Base-by-base conservation (phyloP, 2,329 filamentous ascomycete species). In the Thielaviopsis ethacetica region DNA sequence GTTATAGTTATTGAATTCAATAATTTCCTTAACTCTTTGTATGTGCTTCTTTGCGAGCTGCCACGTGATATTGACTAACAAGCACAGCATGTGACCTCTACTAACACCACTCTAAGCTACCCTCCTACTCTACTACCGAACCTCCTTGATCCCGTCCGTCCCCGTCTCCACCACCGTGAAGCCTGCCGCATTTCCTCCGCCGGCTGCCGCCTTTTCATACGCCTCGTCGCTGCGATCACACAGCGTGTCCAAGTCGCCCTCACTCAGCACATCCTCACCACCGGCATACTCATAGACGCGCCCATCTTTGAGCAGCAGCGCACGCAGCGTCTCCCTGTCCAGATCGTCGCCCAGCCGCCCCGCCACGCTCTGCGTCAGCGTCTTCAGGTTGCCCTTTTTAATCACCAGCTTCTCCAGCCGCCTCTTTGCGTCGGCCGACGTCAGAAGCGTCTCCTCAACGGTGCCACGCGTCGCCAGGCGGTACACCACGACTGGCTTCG, bases 341-440 rank as follows among this genome's bases (percentile, higher is more conserved):
- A 87, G 70, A 50, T 74, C 73, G 61, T 76, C 81, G 57, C 73
- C 72, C 62, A 72, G 77, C 60, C 67, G 73, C 56, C 71, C 66
- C 58, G 76, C 74, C 64, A 80, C 75, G 65, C 83, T 83, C 65
- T 86, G 78, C 0, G 75, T 76, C 71, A 90, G 81, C 12, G 79
- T 83, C 63, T 78, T 82, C 70, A 94, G 91, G 5, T 86, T 84
- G 1, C 91, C 91, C 69, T 97, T 97, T 62, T 91, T 87, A 66
- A 98, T 98, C 6, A 98, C 89, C 0, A 98, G 76, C 68, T 96
- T 95, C 69, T 98, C 93, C 0, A 98, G 77, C 1, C 91, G 80
- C 0, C 93, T 84, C 71, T 98, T 98, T 1, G 87, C 88, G 65
- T 96, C 90, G 0, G 93, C 93, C 38, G 87, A 90, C 65, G 90